Conservation (phyloP, 345 rosid genomes). For the Punica granatum region DNA sequence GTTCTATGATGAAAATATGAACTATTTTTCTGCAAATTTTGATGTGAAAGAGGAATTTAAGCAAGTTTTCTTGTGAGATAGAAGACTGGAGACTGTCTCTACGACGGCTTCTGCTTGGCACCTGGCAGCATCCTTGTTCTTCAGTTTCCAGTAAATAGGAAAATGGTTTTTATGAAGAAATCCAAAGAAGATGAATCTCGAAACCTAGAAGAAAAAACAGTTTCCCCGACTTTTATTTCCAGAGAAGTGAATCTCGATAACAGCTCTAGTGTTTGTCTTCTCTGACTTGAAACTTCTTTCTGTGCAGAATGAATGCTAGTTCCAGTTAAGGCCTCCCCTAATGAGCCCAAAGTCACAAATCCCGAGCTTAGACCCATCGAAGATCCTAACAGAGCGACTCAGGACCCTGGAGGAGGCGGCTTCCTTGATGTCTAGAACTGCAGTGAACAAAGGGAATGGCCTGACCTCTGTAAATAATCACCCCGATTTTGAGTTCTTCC, state of each 20-base stretch:
- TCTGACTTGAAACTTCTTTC: neutral
- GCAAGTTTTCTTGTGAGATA: too few relatives aligned
- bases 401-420: slow-evolving; percentile 46
- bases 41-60: too few relatives aligned
- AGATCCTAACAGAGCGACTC: slow-evolving; percentile 37
- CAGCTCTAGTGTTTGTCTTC: neutral
- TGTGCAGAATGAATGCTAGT: slow-evolving; percentile 54
- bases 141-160: too few relatives aligned
- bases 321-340: slow-evolving; percentile 25
- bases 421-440: slow-evolving; percentile 40
- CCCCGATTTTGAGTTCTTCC: slow-evolving; percentile 48
- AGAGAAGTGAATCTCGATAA: too few relatives aligned
- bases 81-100: too few relatives aligned
- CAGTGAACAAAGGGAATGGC: slow-evolving; percentile 27
- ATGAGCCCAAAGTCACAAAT: slow-evolving; percentile 12
- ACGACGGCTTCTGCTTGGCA: too few relatives aligned
- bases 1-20: too few relatives aligned
- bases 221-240: too few relatives aligned
- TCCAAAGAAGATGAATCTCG: neutral
- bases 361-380: slow-evolving; percentile 18
- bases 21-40: too few relatives aligned
- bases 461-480: slow-evolving; percentile 30
- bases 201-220: too few relatives aligned
- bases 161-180: too few relatives aligned
- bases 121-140: too few relatives aligned